Conservation (phyloP, 2,329 filamentous ascomycete species). For the Talaromyces sp. region DNA sequence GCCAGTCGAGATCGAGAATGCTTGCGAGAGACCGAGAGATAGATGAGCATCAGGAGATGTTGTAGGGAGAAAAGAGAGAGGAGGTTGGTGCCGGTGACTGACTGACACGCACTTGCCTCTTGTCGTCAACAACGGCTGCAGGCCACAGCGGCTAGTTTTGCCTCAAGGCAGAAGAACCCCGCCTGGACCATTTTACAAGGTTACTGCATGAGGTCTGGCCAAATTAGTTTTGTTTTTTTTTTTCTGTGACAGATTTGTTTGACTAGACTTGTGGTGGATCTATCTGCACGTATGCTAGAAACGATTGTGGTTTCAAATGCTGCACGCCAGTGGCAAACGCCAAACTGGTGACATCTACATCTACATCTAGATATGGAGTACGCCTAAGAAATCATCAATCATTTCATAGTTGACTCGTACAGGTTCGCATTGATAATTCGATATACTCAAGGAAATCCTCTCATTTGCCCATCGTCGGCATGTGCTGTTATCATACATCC, state of each 20-base stretch:
- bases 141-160: background rate
- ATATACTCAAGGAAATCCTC: background rate
- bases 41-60: background rate
- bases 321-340: background rate
- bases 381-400: background rate
- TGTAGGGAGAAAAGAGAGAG: background rate
- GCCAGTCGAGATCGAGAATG: background rate
- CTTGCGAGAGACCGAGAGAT: background rate
- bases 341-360: background rate
- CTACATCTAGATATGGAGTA: background rate
- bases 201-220: background rate
- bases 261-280: background rate
- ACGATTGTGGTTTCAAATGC: too few relatives aligned
- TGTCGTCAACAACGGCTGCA: background rate
- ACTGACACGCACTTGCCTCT: background rate
- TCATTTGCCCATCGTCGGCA: slow-evolving; percentile 14
- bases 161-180: background rate
- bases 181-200: background rate
- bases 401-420: background rate
- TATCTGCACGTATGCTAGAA: too few relatives aligned
- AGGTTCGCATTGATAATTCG: background rate
- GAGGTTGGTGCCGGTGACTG: background rate
- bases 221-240: too few relatives aligned
- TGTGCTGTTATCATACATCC: slow-evolving; percentile 27
- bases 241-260: background rate